Evolutionary conservation across 106 monocot genomes (phyloP).

Genomic region (Allium sativum): DNA sequence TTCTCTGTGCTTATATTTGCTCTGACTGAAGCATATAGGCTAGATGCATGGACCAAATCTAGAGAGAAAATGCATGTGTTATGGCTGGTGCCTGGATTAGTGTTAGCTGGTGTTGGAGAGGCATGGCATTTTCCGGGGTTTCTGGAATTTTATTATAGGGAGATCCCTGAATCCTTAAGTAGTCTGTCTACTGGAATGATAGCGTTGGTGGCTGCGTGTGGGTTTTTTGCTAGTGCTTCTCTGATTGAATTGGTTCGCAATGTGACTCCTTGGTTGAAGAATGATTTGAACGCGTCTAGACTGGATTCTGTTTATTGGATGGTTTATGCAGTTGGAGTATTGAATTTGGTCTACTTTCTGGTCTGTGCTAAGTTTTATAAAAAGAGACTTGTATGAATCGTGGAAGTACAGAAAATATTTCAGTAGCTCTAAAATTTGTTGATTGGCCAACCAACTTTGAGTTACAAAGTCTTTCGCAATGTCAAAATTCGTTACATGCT

Average conservation of each 20-base stretch:
- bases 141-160: constrained; percentile 8
- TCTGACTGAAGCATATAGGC: background rate
- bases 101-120: constrained; percentile 4
- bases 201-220: background rate
- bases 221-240: background rate
- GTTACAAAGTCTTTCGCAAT: too few species aligned
- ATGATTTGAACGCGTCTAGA: constrained; percentile 5
- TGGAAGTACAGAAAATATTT: background rate
- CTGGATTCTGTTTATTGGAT: constrained; percentile 14
- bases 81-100: constrained; percentile 9
- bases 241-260: background rate
- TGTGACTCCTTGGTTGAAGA: constrained; percentile 2
- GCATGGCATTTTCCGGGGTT: constrained; percentile 8
- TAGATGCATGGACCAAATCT: background rate
- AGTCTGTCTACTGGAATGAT: constrained; percentile 2
- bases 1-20: background rate
- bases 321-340: background rate
- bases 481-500: too few species aligned
- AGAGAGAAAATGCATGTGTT: background rate
- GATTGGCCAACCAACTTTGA: background rate
- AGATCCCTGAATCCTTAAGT: background rate
- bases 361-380: constrained; percentile 14
- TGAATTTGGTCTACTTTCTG: constrained; percentile 11
- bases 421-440: background rate
- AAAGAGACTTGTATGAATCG: background rate